Conservation (phyloP, 192 early-diverging fungal species). For the Gaertneriomyces semiglobifer region DNA sequence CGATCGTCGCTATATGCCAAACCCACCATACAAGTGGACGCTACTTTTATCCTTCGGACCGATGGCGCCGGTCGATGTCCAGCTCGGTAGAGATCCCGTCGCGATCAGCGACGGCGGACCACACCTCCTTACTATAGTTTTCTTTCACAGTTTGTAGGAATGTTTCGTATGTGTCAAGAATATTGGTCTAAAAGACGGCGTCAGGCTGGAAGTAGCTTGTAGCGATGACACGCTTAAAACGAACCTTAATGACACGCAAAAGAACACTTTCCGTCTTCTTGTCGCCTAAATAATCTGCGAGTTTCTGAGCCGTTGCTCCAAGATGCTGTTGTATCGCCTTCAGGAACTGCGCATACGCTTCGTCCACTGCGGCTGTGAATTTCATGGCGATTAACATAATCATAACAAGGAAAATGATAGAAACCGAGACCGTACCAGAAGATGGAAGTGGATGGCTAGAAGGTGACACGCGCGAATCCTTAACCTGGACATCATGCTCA, state of each 20-base stretch:
- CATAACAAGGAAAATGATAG: background rate
- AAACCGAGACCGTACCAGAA: background rate
- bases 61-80: too few species aligned
- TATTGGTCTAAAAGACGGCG: too few species aligned
- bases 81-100: too few species aligned
- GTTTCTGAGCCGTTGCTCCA: conserved; percentile 49
- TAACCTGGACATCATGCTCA: conserved; percentile 30
- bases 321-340: conserved; percentile 51
- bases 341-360: conserved; percentile 39
- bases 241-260: conserved; percentile 67
- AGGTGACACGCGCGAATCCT: background rate
- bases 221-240: background rate
- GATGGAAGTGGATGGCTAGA: background rate
- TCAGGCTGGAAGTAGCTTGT: too few species aligned
- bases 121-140: too few species aligned
- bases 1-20: too few species aligned
- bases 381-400: too few species aligned
- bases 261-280: conserved; percentile 71
- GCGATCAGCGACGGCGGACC: too few species aligned
- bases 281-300: conserved; percentile 73
- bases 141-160: too few species aligned
- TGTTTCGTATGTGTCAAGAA: too few species aligned
- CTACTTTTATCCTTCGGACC: too few species aligned
- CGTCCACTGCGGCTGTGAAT: conserved; percentile 10
- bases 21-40: too few species aligned